Evolutionary conservation across 1,284 basidiomycete genomes (phyloP).

Genomic region (Irpex sp.): DNA sequence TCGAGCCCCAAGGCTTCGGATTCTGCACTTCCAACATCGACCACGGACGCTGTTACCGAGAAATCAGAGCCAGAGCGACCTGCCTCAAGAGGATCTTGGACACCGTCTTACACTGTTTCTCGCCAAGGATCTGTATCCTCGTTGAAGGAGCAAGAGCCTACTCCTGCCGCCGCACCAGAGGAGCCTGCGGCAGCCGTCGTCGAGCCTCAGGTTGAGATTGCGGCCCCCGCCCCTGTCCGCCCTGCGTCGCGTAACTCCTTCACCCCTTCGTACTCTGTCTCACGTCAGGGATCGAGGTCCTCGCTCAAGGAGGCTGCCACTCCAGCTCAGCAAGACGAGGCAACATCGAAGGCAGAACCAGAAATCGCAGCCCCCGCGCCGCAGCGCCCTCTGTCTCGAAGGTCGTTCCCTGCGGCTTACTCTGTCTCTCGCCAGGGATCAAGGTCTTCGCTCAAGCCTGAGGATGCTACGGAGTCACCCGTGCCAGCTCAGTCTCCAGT

Average conservation of each 20-base stretch:
- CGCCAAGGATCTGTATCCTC: background rate
- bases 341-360: slow-evolving; percentile 2
- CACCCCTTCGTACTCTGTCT: slow-evolving; percentile 16
- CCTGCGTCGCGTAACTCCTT: slow-evolving; percentile 2
- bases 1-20: slow-evolving; percentile 2
- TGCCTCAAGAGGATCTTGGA: background rate
- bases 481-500: background rate
- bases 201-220: background rate
- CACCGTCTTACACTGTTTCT: background rate
- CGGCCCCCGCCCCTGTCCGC: background rate
- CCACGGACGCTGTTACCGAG: background rate
- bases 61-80: background rate
- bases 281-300: slow-evolving; percentile 3
- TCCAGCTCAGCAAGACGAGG: background rate
- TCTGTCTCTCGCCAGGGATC: slow-evolving; percentile 22
- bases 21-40: background rate
- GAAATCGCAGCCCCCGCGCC: slow-evolving; percentile 10
- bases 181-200: background rate
- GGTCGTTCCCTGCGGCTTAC: slow-evolving; percentile 21
- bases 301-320: background rate
- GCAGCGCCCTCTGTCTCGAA: background rate
- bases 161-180: background rate
- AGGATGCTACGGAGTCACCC: background rate
- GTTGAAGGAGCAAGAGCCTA: background rate
- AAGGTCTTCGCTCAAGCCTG: slow-evolving; percentile 10